Base-by-base conservation (phyloP, 257 asterid genomes). In the Pogostemon cablin region DNA sequence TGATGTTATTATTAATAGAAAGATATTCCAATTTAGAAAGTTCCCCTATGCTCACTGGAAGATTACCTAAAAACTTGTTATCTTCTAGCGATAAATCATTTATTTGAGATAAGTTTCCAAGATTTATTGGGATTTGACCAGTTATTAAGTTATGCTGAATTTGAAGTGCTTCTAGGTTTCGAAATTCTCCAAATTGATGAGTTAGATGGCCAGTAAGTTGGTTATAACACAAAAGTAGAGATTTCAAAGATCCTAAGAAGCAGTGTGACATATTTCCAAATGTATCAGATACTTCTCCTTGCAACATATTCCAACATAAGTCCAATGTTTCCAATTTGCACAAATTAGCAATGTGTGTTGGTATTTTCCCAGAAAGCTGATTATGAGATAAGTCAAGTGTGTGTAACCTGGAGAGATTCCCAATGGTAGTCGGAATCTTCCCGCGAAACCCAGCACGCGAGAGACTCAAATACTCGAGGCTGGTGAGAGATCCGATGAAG, bases 381-480 rank as follows among this genome's bases (percentile, higher is more conserved):
- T 47, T 47, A 9, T 2, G 1, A 10, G 6, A 9, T 9, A 47
- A 47, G 11, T 47, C 53, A 78, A 57, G 15, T 15, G 75, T 44
- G 54, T 35, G 72, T 53, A 81, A 35, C 46, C 38, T 61, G 5
- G 80, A 67, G 6, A 75, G 78, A 35, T 78, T 81, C 4, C 82
- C 79, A 0, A 81, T 65, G 11, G 10, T 49, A 5, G 44, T 49
- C 5, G 77, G 77, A 61, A 72, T 20, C 17, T 15, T 53, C 3
- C 72, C 72, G 9, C 62, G 2, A 37, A 75, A 81, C 7, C 76
- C 79, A 6, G 54, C 32, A 34, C 0, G 0, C 0, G 82, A 73
- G 6, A 80, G 3, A 44, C 77, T 53, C 52, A 81, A 67, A 67
- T 74, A 62, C 74, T 62, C 73, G 0, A 81, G 64, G n/a, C 47